A percentile compares a stretch with the other conserved stretches of the same genome.
Conservation (phyloP, 768 basidiomycete species). For the Grammothele lineata region DNA sequence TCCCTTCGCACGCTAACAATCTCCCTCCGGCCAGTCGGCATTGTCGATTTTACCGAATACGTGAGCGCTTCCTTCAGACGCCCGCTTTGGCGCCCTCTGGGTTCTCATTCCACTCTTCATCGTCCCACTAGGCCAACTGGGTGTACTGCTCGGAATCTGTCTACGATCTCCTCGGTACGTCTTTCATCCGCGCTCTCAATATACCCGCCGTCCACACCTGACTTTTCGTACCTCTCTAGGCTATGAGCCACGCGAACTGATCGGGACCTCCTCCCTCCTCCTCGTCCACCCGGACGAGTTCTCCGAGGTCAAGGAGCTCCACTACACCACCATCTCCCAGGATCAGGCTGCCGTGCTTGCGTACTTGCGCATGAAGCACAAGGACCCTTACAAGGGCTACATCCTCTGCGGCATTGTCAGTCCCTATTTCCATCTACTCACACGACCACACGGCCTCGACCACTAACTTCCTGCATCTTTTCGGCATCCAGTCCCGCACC, state of each 20-base stretch:
- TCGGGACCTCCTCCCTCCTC: constrained; percentile 64
- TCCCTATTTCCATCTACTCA: constrained; percentile 10
- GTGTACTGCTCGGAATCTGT: constrained; percentile 27
- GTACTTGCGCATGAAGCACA: constrained; percentile 77
- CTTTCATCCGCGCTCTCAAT: not conserved
- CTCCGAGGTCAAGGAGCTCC: constrained; percentile 56
- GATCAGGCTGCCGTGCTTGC: constrained; percentile 79
- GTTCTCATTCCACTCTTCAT: constrained; percentile 6
- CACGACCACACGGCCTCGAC: not conserved
- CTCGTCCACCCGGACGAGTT: constrained; percentile 83
- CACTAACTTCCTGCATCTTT: not conserved
- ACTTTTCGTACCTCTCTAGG: constrained; percentile 39
- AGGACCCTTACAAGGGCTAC: constrained; percentile 73
- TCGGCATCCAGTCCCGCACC: constrained; percentile 45
- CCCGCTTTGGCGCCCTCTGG: no score
- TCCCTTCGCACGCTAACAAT: constrained; percentile 4
- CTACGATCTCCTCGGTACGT: constrained; percentile 22
- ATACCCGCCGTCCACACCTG: not conserved
- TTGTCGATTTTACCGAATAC: constrained; percentile 76
- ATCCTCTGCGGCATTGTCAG: constrained; percentile 71
- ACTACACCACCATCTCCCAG: constrained; percentile 72
- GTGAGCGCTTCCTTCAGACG: constrained; percentile 32
- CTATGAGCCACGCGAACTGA: constrained; percentile 68
- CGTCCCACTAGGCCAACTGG: constrained; percentile 22
- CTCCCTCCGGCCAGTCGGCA: constrained; percentile 54